A percentile compares a stretch with the other conserved stretches of the same genome.
Evolutionary conservation across 1,139 yeast species (phyloP).

Genomic region (Pichia cactophila): DNA sequence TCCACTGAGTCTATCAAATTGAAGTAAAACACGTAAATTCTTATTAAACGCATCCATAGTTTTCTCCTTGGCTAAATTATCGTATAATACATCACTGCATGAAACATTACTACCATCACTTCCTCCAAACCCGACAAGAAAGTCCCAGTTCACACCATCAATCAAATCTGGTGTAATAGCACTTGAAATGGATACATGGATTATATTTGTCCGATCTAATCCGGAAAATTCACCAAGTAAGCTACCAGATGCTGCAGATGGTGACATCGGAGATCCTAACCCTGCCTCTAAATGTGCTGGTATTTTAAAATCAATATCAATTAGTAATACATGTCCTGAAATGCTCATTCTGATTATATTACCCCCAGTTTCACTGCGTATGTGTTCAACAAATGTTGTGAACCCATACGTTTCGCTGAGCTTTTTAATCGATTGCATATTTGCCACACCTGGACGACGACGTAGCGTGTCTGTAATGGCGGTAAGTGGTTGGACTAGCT

Average conservation of each 20-base stretch:
- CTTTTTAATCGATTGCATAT: constrained; percentile 26
- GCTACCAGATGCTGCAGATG: background rate
- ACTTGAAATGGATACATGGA: constrained; percentile 22
- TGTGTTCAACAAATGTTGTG: constrained; percentile 27
- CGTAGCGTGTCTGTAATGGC: constrained; percentile 26
- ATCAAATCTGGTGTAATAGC: constrained; percentile 24
- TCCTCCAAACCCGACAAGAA: constrained; percentile 19
- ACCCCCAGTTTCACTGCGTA: constrained; percentile 1
- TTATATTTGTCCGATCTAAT: constrained; percentile 2
- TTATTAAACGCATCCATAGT: constrained; percentile 28
- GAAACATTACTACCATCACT: constrained; percentile 2
- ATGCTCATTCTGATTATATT: constrained; percentile 5
- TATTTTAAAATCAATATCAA: constrained; percentile 27
- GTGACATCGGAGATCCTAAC: constrained; percentile 8
- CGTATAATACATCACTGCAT: constrained; percentile 21
- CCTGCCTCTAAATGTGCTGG: background rate
- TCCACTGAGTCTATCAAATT: constrained; percentile 26
- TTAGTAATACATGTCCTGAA: constrained; percentile 27
- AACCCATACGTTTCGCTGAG: constrained; percentile 30
- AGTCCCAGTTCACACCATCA: constrained; percentile 19
- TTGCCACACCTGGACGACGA: constrained; percentile 28
- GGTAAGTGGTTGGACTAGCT: constrained; percentile 25
- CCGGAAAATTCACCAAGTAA: constrained; percentile 1
- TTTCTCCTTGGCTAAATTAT: constrained; percentile 20
- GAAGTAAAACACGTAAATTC: constrained; percentile 26